Base-by-base conservation (phyloP, 2,329 filamentous ascomycete species). In the Cercospora brassicicola region DNA sequence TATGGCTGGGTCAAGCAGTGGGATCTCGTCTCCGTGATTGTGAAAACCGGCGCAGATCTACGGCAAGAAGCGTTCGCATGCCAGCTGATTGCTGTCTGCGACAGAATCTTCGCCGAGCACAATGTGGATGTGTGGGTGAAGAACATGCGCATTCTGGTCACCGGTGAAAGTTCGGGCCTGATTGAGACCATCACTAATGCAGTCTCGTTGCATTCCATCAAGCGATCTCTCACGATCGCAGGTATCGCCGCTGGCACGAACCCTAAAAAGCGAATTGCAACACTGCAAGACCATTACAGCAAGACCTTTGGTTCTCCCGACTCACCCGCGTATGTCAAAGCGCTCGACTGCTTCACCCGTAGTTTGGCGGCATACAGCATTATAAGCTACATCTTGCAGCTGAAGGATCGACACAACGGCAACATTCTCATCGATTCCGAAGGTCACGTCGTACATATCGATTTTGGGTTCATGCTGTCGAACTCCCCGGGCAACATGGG, bases 1-100 rank as follows among this genome's bases (percentile, higher is more conserved):
- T 95, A 94, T 76, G 92, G 92, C 9, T 93, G 91, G 88, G 92
- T 93, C 89, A 92, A 92, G 81, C 94, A 93, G 76, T 95, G 92
- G 92, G 92, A 95, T 75, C 84, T 95, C 26, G 85, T 95, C 70
- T 94, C 91, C 76, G 91, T 95, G 68, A 95, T 95, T 76, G 90
- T 95, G 74, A 95, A 95, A 82, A 95, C 92, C 0, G 95, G 95
- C 39, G 75, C 75, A 26, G 75, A 95, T 79, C 82, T 95, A 69
- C 86, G 92, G 61, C 92, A 95, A 81, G 92, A 95, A 80, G 91
- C 92, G 0, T 95, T 95, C 79, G 92, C 92, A 6, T 94, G 91
- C 77, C 92, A 95, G 80, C 85, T 95, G 55, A 95, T 95, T 72
- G 85, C 88, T 66, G 90, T 93, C 11, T 95, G 92, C 79, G 86